Evolutionary conservation across 192 early-diverging fungal species (phyloP).

Genomic region (Pilaira anomala): DNA sequence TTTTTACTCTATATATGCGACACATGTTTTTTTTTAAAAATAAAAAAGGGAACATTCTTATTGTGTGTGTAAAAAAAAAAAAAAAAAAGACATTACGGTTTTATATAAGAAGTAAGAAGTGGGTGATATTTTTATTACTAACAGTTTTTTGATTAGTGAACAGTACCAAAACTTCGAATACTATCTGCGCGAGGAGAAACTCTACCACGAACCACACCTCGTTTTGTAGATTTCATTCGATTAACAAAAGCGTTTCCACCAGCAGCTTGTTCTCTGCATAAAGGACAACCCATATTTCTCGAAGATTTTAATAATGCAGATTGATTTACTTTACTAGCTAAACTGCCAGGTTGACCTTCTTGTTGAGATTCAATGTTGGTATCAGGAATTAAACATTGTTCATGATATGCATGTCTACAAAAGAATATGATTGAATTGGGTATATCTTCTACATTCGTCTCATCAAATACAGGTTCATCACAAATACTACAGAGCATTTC

Average conservation of each 20-base stretch:
- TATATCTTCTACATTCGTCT: constrained; percentile 20
- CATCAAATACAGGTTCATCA: constrained; percentile 44
- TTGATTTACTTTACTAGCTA: constrained; percentile 51
- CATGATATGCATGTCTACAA: constrained; percentile 88
- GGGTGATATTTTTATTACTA: too few relatives aligned
- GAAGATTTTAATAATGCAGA: constrained; percentile 43
- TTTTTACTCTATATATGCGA: background rate
- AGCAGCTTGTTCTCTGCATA: constrained; percentile 49
- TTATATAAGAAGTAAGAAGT: background rate
- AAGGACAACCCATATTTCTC: constrained; percentile 44
- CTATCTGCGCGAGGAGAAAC: constrained; percentile 16
- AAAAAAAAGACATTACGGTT: background rate
- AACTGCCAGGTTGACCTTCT: constrained; percentile 16
- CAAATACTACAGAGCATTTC: constrained; percentile 48
- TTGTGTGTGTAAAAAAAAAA: background rate
- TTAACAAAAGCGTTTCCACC: constrained; percentile 38
- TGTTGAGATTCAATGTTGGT: constrained; percentile 37
- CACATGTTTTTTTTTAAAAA: too few relatives aligned
- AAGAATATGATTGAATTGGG: constrained; percentile 79
- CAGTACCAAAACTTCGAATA: constrained; percentile 20
- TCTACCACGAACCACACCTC: background rate
- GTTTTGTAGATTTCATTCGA: constrained; percentile 28
- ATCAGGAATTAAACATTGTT: constrained; percentile 70
- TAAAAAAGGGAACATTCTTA: too few relatives aligned
- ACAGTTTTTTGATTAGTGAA: constrained; percentile 10